These are phyloP conservation scores for Melaleuca alternifolia DNA, from an alignment of 345 rosid genomes.

Conservation along the genomic window DNA sequence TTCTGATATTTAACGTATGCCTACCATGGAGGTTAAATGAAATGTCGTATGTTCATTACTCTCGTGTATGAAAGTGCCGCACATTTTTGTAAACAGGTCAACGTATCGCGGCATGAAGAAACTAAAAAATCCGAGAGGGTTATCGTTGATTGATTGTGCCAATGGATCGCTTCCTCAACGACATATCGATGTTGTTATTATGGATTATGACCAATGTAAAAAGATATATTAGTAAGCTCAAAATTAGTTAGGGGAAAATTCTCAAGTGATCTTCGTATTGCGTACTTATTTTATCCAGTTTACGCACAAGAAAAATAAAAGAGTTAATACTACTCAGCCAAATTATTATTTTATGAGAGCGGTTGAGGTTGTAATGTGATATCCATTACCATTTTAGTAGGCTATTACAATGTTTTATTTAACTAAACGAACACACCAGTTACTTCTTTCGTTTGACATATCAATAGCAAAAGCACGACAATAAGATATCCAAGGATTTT, in stretches of 20 bases:
- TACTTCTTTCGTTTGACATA: rapidly evolving
- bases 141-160: rapidly evolving
- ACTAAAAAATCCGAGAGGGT: background rate
- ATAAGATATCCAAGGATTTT: background rate
- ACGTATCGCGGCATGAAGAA: rapidly evolving
- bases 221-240: too few relatives aligned
- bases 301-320: background rate
- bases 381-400: background rate
- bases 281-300: background rate
- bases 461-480: background rate
- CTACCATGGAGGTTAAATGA: background rate
- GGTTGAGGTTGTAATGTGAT: background rate
- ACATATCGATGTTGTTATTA: background rate
- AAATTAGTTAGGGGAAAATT: background rate
- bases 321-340: background rate
- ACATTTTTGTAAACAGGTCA: background rate
- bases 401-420: too few relatives aligned
- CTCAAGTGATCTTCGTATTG: background rate
- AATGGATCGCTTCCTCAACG: background rate
- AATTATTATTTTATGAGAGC: rapidly evolving
- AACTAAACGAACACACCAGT: too few relatives aligned
- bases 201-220: too few relatives aligned
- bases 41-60: rapidly evolving
- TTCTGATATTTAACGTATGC: background rate
- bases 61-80: background rate